Evolutionary conservation across 2,329 filamentous ascomycete species (phyloP).

Genomic region (Pseudocercospora eumusae): DNA sequence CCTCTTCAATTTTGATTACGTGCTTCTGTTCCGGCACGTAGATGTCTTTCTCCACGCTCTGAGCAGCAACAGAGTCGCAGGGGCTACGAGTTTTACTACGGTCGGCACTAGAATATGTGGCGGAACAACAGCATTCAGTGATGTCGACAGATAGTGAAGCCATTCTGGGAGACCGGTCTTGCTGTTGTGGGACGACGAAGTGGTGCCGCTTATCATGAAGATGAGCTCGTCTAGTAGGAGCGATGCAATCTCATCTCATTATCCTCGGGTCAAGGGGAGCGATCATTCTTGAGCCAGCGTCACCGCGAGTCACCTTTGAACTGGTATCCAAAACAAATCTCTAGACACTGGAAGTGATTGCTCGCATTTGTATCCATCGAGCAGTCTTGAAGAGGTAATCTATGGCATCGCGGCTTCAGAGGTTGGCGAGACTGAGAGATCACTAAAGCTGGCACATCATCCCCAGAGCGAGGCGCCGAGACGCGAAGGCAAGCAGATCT

Average conservation of each 20-base stretch:
- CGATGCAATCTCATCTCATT: not conserved
- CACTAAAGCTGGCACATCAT: too few species aligned
- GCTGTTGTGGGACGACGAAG: not conserved
- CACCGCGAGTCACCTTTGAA: too few species aligned
- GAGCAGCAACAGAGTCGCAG: not conserved
- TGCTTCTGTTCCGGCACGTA: conserved; percentile 13
- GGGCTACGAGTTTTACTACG: not conserved
- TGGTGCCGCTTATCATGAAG: not conserved
- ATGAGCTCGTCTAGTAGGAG: not conserved
- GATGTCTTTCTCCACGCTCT: conserved; percentile 8
- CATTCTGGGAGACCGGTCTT: not conserved
- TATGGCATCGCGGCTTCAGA: too few species aligned
- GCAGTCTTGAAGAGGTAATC: too few species aligned
- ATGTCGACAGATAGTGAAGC: conserved; percentile 1
- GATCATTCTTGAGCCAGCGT: not conserved
- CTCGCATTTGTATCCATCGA: too few species aligned
- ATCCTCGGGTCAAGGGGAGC: not conserved
- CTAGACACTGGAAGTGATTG: too few species aligned
- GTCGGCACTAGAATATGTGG: conserved; percentile 5
- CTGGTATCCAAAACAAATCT: too few species aligned
- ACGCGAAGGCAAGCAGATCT: too few species aligned
- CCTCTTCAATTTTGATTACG: conserved; percentile 15
- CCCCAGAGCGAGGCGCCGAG: too few species aligned
- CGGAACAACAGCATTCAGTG: conserved; percentile 1
- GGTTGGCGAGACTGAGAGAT: too few species aligned